Evolutionary conservation across 495 filamentous ascomycete species (phyloP).

Genomic region (Penicillium soppii): DNA sequence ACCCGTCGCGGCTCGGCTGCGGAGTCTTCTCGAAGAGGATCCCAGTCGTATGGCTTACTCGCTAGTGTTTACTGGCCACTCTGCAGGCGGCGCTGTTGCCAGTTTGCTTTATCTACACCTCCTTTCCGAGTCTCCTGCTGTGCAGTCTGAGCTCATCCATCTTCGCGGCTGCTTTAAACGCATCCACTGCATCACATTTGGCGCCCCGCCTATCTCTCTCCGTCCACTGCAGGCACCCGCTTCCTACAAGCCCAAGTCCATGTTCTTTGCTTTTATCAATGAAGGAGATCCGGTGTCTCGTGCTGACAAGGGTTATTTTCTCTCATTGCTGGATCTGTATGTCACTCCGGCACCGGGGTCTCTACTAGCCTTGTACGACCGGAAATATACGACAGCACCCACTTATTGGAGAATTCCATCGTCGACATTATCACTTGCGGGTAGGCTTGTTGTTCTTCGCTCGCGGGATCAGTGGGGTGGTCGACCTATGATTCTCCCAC

Average conservation of each 20-base stretch:
- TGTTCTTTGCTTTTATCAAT: constrained; percentile 78
- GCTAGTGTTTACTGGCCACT: constrained; percentile 80
- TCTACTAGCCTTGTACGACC: constrained; percentile 5
- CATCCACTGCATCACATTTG: constrained; percentile 81
- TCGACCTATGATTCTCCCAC: not conserved
- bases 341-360: constrained; percentile 56
- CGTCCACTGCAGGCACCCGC: constrained; percentile 62
- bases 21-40: constrained; percentile 65
- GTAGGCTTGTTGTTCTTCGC: constrained; percentile 63
- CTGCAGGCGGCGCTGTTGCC: constrained; percentile 79
- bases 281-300: constrained; percentile 79
- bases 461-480: constrained; percentile 3
- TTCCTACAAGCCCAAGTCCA: constrained; percentile 50
- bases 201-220: constrained; percentile 72
- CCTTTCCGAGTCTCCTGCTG: constrained; percentile 48
- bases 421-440: constrained; percentile 62
- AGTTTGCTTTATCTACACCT: constrained; percentile 77
- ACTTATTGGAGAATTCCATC: constrained; percentile 60
- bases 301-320: constrained; percentile 72
- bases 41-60: constrained; percentile 64
- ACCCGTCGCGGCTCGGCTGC: constrained; percentile 66
- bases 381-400: constrained; percentile 2
- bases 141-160: constrained; percentile 62
- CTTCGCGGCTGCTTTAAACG: constrained; percentile 68
- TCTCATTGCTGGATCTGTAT: constrained; percentile 69